Base-by-base conservation (phyloP, 75 land plant species). In the Cryptomeria japonica region DNA sequence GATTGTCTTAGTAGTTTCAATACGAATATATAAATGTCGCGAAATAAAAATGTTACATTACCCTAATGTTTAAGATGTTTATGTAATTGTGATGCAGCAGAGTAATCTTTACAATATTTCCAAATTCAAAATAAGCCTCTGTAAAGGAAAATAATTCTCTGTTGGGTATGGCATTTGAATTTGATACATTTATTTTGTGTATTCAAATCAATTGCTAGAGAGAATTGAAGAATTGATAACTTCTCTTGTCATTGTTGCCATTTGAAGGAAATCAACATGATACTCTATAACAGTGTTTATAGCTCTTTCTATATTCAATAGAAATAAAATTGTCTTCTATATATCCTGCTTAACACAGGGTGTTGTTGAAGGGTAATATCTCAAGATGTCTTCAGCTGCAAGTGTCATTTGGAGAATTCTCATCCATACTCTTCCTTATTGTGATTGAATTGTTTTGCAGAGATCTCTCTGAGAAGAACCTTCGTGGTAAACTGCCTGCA, bases 401-500 rank as follows among this genome's bases (percentile, higher is more conserved):
- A 28, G 12, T 70, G 75, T 5, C 32, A 6, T 70, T n/a, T 70
- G 34, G n/a, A n/a, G 75, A 70, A 31, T 31, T 28, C 12, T 70
- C n/a, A 70, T 70, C 32, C 32, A n/a, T 10, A 70, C 11, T 28
- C 72, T 68, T 68, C 28, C 72, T 68, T 68, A n/a, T 70, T 70
- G 8, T 31, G 8, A 31, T 10, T 70, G 75, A 70, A 70, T 70
- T 80, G 22, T 51, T 51, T 47, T 84, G 34, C 85, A 84, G 85
- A 53, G 51, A 53, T 51, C 37, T 84, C 46, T 84, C 58, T 31
- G n/a, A 7, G 25, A 84, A 84, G 10, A 32, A 7, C 4, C 85
- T 84, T 84, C 38, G 31, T 34, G 85, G 85, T 14, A 34, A 2
- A 51, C 58, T 84, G 46, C 85, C 61, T 51, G 37, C 85, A 84